Evolutionary conservation across 495 filamentous ascomycete species (phyloP).

Genomic region (Aspergillus heteromorphus): DNA sequence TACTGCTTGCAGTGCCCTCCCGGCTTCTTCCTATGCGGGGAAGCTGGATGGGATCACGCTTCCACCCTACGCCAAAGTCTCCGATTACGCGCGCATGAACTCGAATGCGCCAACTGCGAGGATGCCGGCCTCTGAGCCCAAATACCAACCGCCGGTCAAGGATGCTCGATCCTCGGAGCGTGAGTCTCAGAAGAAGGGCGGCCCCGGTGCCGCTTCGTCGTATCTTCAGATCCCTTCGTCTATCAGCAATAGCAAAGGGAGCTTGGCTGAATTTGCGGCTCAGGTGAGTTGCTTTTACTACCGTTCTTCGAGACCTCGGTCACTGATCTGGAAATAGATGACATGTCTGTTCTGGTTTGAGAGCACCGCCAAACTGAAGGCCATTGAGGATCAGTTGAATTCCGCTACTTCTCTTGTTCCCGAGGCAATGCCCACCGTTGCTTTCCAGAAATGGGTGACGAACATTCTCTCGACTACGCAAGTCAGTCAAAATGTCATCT

Average conservation of each 20-base stretch:
- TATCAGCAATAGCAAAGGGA: slow-evolving; percentile 69
- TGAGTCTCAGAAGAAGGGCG: slow-evolving; percentile 25
- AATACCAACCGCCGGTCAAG: slow-evolving; percentile 21
- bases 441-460: slow-evolving; percentile 92
- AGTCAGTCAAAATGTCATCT: slow-evolving; percentile 92
- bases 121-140: slow-evolving; percentile 22
- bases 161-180: slow-evolving; percentile 20
- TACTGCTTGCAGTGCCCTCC: slow-evolving; percentile 33
- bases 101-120: slow-evolving; percentile 25
- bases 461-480: slow-evolving; percentile 89
- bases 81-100: slow-evolving; percentile 22
- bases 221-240: slow-evolving; percentile 66
- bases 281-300: slow-evolving; percentile 47
- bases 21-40: slow-evolving; percentile 28
- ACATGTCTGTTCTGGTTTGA: slow-evolving; percentile 99
- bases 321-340: slow-evolving; percentile 50
- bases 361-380: slow-evolving; percentile 66
- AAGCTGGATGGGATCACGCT: slow-evolving; percentile 26
- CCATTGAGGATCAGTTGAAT: slow-evolving; percentile 61
- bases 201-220: slow-evolving; percentile 46
- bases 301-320: background rate
- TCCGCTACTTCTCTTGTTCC: slow-evolving; percentile 49
- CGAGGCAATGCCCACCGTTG: slow-evolving; percentile 68
- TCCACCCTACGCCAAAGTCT: slow-evolving; percentile 22
- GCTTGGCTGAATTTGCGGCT: slow-evolving; percentile 74